These are phyloP conservation scores for Coemansia sp. DNA, from an alignment of 192 early-diverging fungal genomes.

Conservation along the genomic window DNA sequence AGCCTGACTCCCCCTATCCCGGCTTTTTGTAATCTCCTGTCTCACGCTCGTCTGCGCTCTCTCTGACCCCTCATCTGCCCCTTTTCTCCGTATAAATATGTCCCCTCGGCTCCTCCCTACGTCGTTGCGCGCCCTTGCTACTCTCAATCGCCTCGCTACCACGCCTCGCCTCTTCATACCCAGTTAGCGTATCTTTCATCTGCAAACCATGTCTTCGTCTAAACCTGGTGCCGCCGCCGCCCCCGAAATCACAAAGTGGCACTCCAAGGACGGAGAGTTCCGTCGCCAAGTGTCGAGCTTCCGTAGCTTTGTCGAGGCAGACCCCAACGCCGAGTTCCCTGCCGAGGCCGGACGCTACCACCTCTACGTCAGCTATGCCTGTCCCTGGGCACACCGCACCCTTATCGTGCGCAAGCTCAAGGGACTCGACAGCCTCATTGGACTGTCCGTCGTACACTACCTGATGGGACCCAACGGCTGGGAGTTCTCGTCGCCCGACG, in stretches of 20 bases:
- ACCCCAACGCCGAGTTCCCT: constrained; percentile 65
- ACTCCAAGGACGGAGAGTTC: constrained; percentile 79
- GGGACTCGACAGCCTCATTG: constrained; percentile 83
- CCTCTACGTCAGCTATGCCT: constrained; percentile 71
- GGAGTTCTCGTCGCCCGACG: constrained; percentile 72
- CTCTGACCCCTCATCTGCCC: not conserved
- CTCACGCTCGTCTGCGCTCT: not conserved
- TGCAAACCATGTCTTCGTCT: constrained; percentile 5
- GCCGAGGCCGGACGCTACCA: constrained; percentile 84
- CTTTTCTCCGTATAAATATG: not conserved
- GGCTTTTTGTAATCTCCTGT: not conserved
- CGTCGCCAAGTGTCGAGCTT: constrained; percentile 74
- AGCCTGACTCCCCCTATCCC: not conserved
- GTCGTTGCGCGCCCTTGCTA: not conserved
- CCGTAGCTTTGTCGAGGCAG: constrained; percentile 61
- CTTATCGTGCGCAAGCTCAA: constrained; percentile 87
- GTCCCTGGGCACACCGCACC: constrained; percentile 86
- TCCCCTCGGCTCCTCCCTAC: not conserved
- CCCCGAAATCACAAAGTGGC: constrained; percentile 60
- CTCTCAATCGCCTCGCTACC: not conserved
- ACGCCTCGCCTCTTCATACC: not conserved
- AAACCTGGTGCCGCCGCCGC: constrained; percentile 2
- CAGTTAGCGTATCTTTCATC: not conserved
- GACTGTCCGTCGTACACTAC: constrained; percentile 85
- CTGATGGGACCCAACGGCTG: constrained; percentile 79